These are phyloP conservation scores for Powellomyces hirtus DNA, from an alignment of 192 early-diverging fungal genomes.

Conservation along the genomic window DNA sequence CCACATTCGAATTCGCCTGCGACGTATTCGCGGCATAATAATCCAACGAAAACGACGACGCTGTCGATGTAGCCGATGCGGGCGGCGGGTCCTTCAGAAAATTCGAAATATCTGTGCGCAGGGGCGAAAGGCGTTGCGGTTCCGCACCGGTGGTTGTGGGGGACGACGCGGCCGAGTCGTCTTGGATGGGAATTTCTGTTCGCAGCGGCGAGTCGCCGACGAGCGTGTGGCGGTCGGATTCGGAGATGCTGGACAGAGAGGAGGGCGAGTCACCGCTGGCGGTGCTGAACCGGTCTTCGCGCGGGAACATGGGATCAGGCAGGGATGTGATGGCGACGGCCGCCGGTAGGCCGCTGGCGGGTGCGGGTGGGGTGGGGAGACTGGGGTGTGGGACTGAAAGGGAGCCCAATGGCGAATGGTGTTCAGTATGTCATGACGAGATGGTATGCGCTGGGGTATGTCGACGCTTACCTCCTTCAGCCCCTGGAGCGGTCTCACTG, in stretches of 20 bases:
- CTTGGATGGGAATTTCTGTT: no score
- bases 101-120: not conserved
- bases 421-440: not conserved
- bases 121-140: not conserved
- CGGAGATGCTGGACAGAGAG: not conserved
- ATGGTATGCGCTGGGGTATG: not conserved
- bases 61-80: not conserved
- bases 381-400: not conserved
- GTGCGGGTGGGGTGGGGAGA: not conserved
- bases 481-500: not conserved
- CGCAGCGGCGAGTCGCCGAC: no score
- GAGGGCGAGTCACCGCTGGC: not conserved
- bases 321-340: constrained; percentile 5
- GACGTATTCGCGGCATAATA: not conserved
- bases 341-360: not conserved
- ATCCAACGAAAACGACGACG: not conserved
- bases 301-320: not conserved
- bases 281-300: not conserved
- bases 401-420: not conserved
- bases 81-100: not conserved
- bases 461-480: not conserved
- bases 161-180: not conserved
- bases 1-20: no score
- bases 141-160: not conserved
- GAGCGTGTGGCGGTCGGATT: constrained; percentile 5